Base-by-base conservation (phyloP, 2,329 filamentous ascomycete genomes). In the Cladobotryum mycophilum region DNA sequence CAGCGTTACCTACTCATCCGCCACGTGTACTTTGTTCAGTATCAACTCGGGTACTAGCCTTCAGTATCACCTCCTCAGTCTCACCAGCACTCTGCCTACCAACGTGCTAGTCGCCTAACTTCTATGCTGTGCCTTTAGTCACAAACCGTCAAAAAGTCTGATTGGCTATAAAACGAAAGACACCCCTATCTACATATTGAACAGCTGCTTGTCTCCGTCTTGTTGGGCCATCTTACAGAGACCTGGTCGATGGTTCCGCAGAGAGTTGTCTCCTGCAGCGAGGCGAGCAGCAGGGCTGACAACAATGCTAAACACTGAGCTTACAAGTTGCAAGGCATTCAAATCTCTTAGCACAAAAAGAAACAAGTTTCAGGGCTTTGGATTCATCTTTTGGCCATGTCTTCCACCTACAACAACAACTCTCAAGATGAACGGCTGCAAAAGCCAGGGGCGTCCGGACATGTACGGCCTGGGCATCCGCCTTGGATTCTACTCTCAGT, bases 391-490 rank as follows among this genome's bases (percentile, higher is more conserved):
- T 34, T 47, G 38, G 12, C n/a, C 17, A 15, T 15, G 15, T n/a
- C 33, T 18, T 42, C n/a, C 6, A 18, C 17, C 15, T 42, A 11
- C 45, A 11, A 33, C 34, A 47, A 12, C 12, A 35, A 8, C 15
- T n/a, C 30, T 45, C 42, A 35, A 45, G 17, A 62, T 61, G 60
- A 50, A 45, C 20, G 47, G 59, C 18, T 69, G 67, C 52, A 53
- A 58, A 14, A 48, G 55, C 37, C 47, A 55, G 25, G 60, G 64
- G 14, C 56, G 60, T 17, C 58, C 65, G 36, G 63, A 62, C 20
- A 56, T 68, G 44, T 70, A 70, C 41, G 67, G 67, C 6, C 48
- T 70, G 15, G 67, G 66, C 40, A 64, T 70, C 47, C 63, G 67
- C 4, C 57, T 60, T 18, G 61, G 61, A 9, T 66, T 69, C 48